These are phyloP conservation scores for Suillus decipiens DNA, from an alignment of 768 basidiomycete species.

Conservation along the genomic window DNA sequence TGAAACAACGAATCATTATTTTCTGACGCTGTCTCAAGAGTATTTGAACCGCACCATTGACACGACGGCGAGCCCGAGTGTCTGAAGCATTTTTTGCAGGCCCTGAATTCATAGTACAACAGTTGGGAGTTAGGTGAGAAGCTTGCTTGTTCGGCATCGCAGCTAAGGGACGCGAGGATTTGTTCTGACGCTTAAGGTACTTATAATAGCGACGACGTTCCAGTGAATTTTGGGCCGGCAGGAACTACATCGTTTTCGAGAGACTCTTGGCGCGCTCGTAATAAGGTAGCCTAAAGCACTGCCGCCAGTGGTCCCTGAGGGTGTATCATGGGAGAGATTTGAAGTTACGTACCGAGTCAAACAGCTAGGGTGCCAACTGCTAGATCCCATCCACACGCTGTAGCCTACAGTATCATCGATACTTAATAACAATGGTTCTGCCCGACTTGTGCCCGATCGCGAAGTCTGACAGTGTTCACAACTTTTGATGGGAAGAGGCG, in stretches of 20 bases:
- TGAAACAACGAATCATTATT: slow-evolving; percentile 1
- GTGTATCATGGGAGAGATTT: background rate
- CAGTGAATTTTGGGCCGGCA: background rate
- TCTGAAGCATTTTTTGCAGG: background rate
- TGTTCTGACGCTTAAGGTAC: background rate
- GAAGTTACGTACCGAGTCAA: background rate
- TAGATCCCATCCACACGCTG: background rate
- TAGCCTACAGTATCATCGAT: background rate
- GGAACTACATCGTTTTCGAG: background rate
- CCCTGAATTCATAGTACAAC: background rate
- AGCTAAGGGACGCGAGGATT: background rate
- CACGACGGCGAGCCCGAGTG: background rate
- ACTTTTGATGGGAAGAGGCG: background rate
- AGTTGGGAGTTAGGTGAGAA: background rate
- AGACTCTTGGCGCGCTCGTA: background rate
- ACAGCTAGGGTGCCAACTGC: background rate
- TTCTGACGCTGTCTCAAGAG: background rate
- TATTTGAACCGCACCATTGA: background rate
- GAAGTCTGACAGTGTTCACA: background rate
- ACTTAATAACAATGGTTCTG: background rate
- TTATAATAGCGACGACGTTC: background rate
- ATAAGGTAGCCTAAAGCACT: no score
- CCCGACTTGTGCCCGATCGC: background rate
- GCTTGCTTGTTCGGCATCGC: background rate
- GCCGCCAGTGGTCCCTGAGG: background rate